Evolutionary conservation across 371 early-diverging fungal genomes (phyloP).

Genomic region (Phascolomyces articulosus): DNA sequence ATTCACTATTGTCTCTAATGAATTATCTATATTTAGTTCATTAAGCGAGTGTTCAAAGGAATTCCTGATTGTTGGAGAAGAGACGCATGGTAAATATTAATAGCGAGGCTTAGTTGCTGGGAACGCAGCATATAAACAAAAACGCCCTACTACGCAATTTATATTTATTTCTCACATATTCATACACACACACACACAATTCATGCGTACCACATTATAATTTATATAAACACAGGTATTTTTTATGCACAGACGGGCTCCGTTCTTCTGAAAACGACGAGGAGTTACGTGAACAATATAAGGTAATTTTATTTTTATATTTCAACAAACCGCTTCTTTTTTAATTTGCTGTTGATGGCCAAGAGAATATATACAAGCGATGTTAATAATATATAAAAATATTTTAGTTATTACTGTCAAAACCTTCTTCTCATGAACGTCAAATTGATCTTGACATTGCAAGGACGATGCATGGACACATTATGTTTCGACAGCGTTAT

Average conservation of each 20-base stretch:
- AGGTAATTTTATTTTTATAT: slow-evolving; percentile 14
- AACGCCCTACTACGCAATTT: too few species aligned
- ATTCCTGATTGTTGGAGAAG: slow-evolving; percentile 71
- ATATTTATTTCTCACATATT: too few species aligned
- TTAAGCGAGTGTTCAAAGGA: slow-evolving; percentile 61
- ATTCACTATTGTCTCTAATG: too few species aligned
- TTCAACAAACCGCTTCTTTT: too few species aligned
- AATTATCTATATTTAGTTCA: too few species aligned
- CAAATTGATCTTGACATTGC: slow-evolving; percentile 75
- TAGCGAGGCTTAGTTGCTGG: background rate
- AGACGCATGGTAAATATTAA: slow-evolving; percentile 56
- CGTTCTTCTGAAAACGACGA: slow-evolving; percentile 23
- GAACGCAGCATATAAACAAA: too few species aligned
- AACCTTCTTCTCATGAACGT: slow-evolving; percentile 52
- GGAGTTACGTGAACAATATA: slow-evolving; percentile 20
- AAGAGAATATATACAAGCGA: too few species aligned
- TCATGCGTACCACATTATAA: background rate
- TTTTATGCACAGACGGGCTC: slow-evolving; percentile 32
- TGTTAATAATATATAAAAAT: background rate
- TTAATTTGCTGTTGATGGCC: too few species aligned
- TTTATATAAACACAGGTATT: slow-evolving; percentile 30
- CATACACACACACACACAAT: background rate
- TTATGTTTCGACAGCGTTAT: slow-evolving; percentile 69
- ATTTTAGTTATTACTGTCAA: slow-evolving; percentile 21
- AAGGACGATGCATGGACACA: slow-evolving; percentile 62